phyloP scores from a whole-genome alignment of 768 basidiomycete genomes.

The Glaciozyma antarctica region DNA sequence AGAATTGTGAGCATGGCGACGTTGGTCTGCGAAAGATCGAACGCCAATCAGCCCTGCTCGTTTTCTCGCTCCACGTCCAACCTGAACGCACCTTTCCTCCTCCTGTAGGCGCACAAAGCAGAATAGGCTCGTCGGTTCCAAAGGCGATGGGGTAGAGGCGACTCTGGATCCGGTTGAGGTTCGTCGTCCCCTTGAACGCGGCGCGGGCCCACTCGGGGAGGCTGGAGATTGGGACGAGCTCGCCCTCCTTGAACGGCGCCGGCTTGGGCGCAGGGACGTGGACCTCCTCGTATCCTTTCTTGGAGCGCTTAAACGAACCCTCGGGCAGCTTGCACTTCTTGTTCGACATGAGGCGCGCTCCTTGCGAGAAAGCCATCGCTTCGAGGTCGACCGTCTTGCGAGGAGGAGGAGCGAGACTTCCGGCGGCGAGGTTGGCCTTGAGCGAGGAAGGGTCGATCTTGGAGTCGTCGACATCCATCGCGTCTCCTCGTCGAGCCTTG shows the following conservation, averaged over 20 bases:
- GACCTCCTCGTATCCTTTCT: conserved; percentile 96
- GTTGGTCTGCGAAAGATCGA: conserved; percentile 60
- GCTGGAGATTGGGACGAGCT: conserved; percentile 59
- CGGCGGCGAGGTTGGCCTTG: conserved; percentile 77
- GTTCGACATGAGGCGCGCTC: conserved; percentile 95
- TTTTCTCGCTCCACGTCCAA: not conserved
- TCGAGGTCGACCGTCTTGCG: conserved; percentile 80
- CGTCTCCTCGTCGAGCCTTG: conserved; percentile 35
- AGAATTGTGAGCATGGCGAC: conserved; percentile 93
- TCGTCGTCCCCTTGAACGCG: conserved; percentile 66
- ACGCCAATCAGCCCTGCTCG: conserved; percentile 7
- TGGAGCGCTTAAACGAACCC: conserved; percentile 90
- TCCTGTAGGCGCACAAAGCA: conserved; percentile 95
- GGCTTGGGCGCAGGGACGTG: conserved; percentile 89
- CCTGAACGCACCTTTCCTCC: conserved; percentile 76
- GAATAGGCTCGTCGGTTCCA: conserved; percentile 83
- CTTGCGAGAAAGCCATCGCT: conserved; percentile 89
- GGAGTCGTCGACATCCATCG: conserved; percentile 61
- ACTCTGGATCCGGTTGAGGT: conserved; percentile 84
- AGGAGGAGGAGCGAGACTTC: conserved; percentile 69
- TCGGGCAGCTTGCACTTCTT: conserved; percentile 97
- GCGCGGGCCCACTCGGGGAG: conserved; percentile 78
- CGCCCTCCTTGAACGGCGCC: conserved; percentile 51
- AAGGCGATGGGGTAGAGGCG: conserved; percentile 87
- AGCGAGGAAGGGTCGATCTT: conserved; percentile 56